These are phyloP conservation scores for Aegilops umbellulata DNA, from an alignment of 176 grass and related monocot species.

Conservation along the genomic window DNA sequence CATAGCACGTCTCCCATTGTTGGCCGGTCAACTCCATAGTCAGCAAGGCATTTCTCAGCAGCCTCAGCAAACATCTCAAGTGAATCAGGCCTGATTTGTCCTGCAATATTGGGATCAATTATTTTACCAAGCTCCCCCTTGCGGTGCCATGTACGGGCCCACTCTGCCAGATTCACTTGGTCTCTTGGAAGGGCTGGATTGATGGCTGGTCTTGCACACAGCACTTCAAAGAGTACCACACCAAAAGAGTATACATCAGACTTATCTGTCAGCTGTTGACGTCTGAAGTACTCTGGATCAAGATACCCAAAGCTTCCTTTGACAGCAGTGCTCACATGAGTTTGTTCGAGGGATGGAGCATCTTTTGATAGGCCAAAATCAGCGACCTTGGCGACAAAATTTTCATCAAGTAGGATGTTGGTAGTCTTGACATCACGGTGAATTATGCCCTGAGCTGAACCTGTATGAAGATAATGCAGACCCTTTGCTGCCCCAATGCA, in stretches of 20 bases:
- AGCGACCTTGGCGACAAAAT: constrained; percentile 80
- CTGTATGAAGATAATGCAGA: constrained; percentile 94
- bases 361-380: constrained; percentile 95
- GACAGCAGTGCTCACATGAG: constrained; percentile 92
- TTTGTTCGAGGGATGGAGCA: constrained; percentile 86
- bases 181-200: constrained; percentile 93
- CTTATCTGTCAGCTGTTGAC: constrained; percentile 94
- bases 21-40: constrained; percentile 82
- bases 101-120: constrained; percentile 69
- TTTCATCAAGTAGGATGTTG: constrained; percentile 93
- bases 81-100: constrained; percentile 58
- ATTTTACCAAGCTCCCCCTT: constrained; percentile 82
- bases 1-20: constrained; percentile 94
- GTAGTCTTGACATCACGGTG: constrained; percentile 98
- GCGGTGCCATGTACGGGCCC: constrained; percentile 66
- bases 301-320: constrained; percentile 98
- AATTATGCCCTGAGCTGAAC: constrained; percentile 94
- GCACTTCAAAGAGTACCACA: constrained; percentile 86
- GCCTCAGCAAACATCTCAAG: constrained; percentile 82
- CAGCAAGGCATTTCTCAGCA: constrained; percentile 93
- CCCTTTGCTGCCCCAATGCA: constrained; percentile 90
- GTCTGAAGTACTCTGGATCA: constrained; percentile 94
- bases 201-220: constrained; percentile 89
- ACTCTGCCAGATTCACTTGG: constrained; percentile 93
- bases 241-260: constrained; percentile 96